Conservation (phyloP, 2,329 filamentous ascomycete genomes). For the Elsinoe fawcettii region DNA sequence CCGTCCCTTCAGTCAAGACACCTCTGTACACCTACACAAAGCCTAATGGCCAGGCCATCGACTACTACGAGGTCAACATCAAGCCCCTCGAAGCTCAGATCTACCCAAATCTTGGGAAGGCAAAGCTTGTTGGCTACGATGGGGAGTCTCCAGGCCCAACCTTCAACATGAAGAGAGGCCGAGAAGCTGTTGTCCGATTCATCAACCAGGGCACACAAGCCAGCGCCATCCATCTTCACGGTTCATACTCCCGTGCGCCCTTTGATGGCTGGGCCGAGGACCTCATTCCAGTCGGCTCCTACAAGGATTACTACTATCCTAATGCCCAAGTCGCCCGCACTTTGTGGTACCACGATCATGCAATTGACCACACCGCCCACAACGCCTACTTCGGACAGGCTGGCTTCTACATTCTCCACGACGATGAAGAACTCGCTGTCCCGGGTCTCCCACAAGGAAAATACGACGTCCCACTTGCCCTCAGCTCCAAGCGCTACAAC, state of each 20-base stretch:
- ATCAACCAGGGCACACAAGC: constrained; percentile 40
- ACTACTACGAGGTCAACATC: constrained; percentile 43
- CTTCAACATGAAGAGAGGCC: constrained; percentile 40
- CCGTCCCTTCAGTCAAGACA: constrained; percentile 15
- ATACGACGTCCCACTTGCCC: constrained; percentile 47
- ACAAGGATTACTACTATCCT: constrained; percentile 57
- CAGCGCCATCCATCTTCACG: constrained; percentile 46
- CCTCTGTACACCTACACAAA: constrained; percentile 15
- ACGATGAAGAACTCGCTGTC: constrained; percentile 41
- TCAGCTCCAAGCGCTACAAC: constrained; percentile 47
- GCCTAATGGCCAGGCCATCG: constrained; percentile 27
- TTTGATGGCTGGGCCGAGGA: constrained; percentile 51
- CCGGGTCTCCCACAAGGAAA: constrained; percentile 42
- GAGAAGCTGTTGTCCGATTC: constrained; percentile 46
- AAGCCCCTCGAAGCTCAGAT: constrained; percentile 33
- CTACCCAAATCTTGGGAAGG: constrained; percentile 33
- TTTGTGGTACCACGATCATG: constrained; percentile 36
- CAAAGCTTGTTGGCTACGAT: constrained; percentile 43
- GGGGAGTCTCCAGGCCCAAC: constrained; percentile 47
- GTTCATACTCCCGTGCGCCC: constrained; percentile 39
- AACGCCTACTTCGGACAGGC: constrained; percentile 52
- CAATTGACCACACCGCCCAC: constrained; percentile 39
- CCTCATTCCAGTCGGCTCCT: constrained; percentile 43
- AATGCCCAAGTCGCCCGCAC: constrained; percentile 43
- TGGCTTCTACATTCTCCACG: constrained; percentile 49